These are phyloP conservation scores for Trametes polyzona DNA, from an alignment of 1,284 basidiomycete genomes.

Conservation along the genomic window DNA sequence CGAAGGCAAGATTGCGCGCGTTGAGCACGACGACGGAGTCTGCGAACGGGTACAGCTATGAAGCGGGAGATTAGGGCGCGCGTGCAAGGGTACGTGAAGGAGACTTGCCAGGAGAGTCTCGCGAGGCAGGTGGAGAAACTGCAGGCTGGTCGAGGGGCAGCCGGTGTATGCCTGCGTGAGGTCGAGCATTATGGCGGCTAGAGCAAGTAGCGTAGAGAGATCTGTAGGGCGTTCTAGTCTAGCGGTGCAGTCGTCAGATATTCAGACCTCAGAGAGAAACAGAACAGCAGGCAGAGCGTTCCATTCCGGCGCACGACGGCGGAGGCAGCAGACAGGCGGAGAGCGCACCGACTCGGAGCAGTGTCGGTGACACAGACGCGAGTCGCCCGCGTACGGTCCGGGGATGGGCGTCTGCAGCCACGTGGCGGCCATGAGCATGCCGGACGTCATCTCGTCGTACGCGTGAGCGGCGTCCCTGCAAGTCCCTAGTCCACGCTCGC, in stretches of 20 bases:
- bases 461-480: not conserved
- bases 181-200: constrained; percentile 52
- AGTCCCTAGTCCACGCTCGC: too few relatives aligned
- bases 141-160: constrained; percentile 57
- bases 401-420: constrained; percentile 9
- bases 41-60: constrained; percentile 70
- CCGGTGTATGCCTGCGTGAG: constrained; percentile 61
- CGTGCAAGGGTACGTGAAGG: not conserved
- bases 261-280: not conserved
- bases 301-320: not conserved
- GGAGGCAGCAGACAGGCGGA: not conserved
- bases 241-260: not conserved
- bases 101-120: constrained; percentile 60
- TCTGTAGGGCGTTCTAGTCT: not conserved
- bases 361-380: too few relatives aligned
- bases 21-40: constrained; percentile 71
- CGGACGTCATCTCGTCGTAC: constrained; percentile 22
- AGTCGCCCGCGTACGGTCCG: not conserved
- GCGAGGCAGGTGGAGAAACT: constrained; percentile 57
- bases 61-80: not conserved
- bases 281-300: not conserved
- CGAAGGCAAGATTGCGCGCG: constrained; percentile 60
- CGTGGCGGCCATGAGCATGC: constrained; percentile 19
- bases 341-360: not conserved
- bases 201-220: not conserved